Evolutionary conservation across 2,329 filamentous ascomycete genomes (phyloP), one percentile per base, ranked within the genome.

Genomic region (Calonectria leucothoes): DNA sequence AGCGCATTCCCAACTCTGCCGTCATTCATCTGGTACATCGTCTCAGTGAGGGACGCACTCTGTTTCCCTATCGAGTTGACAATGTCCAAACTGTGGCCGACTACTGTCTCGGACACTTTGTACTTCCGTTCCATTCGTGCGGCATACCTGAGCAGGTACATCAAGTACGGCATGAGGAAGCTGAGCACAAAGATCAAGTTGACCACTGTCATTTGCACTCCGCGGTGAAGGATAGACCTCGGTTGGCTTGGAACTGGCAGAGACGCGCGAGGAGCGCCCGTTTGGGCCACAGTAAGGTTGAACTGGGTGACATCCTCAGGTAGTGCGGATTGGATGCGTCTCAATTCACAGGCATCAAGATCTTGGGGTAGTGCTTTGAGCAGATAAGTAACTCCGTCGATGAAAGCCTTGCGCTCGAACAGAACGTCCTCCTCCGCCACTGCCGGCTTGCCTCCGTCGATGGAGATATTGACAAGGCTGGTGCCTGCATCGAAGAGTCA

Each of bases 91-190:
- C 93, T 74, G 82, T 90, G 78, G 85, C 94, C 68, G 91, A 96
- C 86, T 92, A 96, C 83, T 84, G 95, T 65, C 85, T 96, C 37
- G 91, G 94, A 91, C 73, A 95, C 86, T 74, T 90, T 90, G 83
- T 95, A 90, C 76, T 91, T 88, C 20, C 92, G 89, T 81, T 95
- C 93, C 75, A 93, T 92, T 63, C 88, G 85, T 74, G 92, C 92
- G 20, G 89, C 86, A 20, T 88, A 83, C 20, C 86, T 86, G 17
- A 92, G 76, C 15, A 93, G 81, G 6, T 88, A 78, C 75, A 90
- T 87, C 37, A 92, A 79, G 78, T 93, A 93, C 1, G 93, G 92
- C 14, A 93, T 82, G 20, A 93, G 74, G 61, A 93, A 87, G 67
- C 92, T 90, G 31, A 91, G 70, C 10, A 93, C 76, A 6, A 94